Evolutionary conservation across 2,329 filamentous ascomycete species (phyloP).

Genomic region (Alternaria brassicae): DNA sequence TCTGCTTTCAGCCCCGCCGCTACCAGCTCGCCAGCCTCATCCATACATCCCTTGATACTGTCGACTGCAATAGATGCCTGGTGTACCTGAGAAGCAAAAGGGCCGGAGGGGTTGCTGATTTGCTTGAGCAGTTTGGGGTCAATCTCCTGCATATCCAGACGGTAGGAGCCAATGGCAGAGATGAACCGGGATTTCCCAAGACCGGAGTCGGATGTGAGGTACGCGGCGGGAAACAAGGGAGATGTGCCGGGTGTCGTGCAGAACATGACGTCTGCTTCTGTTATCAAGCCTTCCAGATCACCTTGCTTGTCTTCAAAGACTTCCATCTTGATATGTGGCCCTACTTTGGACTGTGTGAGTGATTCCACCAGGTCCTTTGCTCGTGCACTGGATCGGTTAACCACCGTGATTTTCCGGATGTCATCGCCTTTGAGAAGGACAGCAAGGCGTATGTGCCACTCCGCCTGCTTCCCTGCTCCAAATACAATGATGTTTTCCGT

Average conservation of each 20-base stretch:
- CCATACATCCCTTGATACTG: conserved; percentile 51
- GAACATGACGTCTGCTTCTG: conserved; percentile 54
- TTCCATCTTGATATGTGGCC: neutral
- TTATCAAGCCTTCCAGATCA: neutral
- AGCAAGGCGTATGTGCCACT: conserved; percentile 59
- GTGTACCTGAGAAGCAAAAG: conserved; percentile 1
- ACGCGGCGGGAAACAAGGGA: conserved; percentile 53
- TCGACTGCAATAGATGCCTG: conserved; percentile 33
- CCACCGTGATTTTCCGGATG: conserved; percentile 38
- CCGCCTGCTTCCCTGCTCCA: conserved; percentile 58
- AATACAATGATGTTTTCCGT: conserved; percentile 55
- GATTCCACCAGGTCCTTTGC: conserved; percentile 16
- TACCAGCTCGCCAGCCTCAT: conserved; percentile 58
- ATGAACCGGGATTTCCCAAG: conserved; percentile 29
- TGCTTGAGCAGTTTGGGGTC: conserved; percentile 53
- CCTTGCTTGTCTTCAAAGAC: neutral
- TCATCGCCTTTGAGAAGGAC: conserved; percentile 48
- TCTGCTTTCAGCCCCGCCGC: conserved; percentile 43
- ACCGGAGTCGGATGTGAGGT: conserved; percentile 30
- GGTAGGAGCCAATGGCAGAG: conserved; percentile 39
- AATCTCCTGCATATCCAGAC: conserved; percentile 58
- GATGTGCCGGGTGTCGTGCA: conserved; percentile 57
- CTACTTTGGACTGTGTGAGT: conserved; percentile 8
- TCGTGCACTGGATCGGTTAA: conserved; percentile 30
- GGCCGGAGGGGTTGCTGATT: conserved; percentile 8